Base-by-base conservation (phyloP, 2,329 filamentous ascomycete genomes). In the Diaporthe sp. region DNA sequence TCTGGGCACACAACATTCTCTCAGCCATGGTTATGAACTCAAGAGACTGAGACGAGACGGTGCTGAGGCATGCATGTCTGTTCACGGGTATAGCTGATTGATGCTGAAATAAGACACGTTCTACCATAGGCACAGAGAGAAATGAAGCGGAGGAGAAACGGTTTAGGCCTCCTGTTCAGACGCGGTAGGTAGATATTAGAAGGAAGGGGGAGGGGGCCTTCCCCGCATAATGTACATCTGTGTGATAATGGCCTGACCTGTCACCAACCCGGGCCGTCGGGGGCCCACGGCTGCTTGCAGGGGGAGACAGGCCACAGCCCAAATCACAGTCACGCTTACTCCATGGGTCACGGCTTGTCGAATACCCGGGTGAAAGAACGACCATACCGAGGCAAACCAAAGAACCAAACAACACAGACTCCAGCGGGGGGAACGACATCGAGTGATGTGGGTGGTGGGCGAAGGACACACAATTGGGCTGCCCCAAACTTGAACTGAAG, bases 231-330 rank as follows among this genome's bases (percentile, higher is more conserved):
- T 17, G 8, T 28, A 25, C 4, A 65, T 31, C 25, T 31, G 39
- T 65, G 39, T 47, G 39, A 22, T 53, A 37, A 68, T 53, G 47
- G 31, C 31, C 28, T 68, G 31, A 68, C 31, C 61, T 67, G 61
- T 49, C 61, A 67, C 61, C 42, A 31, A 49, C 44, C 28, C 44
- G 42, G 42, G 25, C 60, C 39, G 60, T 7, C 39, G 25, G 60
- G 47, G 47, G 4, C 31, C 31, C 47, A 42, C 47, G 47, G 65
- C 31, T 70, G 7, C n/a, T 20, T 53, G 65, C n/a, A n/a, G n/a
- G n/a, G n/a, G n/a, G n/a, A n/a, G n/a, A n/a, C n/a, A n/a, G n/a
- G n/a, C n/a, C n/a, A n/a, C n/a, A n/a, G n/a, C n/a, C n/a, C n/a
- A n/a, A n/a, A n/a, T n/a, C n/a, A n/a, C n/a, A n/a, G n/a, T n/a